Evolutionary conservation across 257 asterid species (phyloP).

Genomic region (Solanum gandarillasii): DNA sequence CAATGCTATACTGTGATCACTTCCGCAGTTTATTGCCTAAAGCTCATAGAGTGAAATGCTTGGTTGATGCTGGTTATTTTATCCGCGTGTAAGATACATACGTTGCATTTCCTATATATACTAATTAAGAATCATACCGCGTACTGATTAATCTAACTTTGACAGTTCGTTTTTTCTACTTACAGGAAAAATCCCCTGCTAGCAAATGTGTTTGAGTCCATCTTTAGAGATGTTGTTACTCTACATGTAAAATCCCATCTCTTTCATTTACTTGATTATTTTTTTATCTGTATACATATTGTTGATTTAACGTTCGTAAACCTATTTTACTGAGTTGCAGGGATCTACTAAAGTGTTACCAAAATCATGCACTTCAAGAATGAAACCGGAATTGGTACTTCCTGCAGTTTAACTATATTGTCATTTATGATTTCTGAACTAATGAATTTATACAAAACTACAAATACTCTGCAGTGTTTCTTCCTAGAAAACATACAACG

Average conservation of each 20-base stretch:
- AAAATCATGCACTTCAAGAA: background rate
- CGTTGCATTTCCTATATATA: background rate
- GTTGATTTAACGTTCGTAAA: no score
- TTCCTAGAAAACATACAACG: background rate
- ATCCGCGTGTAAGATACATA: background rate
- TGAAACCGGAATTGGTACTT: background rate
- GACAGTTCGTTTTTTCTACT: background rate
- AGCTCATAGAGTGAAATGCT: background rate
- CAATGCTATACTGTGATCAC: background rate
- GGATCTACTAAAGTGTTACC: background rate
- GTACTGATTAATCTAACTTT: background rate
- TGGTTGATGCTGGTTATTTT: background rate
- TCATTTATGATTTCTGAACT: background rate
- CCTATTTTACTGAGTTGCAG: background rate
- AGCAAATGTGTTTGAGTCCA: background rate
- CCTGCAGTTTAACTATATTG: background rate
- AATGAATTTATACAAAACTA: background rate
- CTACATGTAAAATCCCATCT: background rate
- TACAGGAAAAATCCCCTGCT: background rate
- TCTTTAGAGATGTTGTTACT: background rate
- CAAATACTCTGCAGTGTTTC: background rate
- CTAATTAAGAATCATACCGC: background rate
- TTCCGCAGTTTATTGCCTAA: background rate
- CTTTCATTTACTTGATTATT: background rate
- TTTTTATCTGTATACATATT: no score